Conservation (phyloP, 441 rosid genomes). For the Adansonia madagascariensis region DNA sequence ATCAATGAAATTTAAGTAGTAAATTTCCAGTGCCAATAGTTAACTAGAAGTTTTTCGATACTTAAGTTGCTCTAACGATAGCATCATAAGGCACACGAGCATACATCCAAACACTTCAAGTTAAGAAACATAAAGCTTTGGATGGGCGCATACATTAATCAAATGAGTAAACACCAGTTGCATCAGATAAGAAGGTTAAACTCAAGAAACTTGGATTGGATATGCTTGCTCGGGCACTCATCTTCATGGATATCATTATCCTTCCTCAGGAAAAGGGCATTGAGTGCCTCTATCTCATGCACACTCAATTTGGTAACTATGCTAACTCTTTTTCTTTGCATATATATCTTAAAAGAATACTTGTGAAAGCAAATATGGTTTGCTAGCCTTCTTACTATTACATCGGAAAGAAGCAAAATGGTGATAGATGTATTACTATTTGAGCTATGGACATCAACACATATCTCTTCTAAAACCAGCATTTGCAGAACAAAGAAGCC, state of each 20-base stretch:
- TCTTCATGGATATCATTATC: not conserved
- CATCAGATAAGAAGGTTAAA: too few relatives aligned
- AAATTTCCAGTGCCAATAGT: too few relatives aligned
- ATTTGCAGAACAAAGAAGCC: not conserved
- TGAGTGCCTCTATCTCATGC: not conserved
- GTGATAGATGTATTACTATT: not conserved
- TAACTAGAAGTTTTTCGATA: too few relatives aligned
- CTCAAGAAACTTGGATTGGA: too few relatives aligned
- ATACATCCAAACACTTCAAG: too few relatives aligned
- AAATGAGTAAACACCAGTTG: too few relatives aligned
- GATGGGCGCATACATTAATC: too few relatives aligned
- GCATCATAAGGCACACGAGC: too few relatives aligned
- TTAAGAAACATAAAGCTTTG: too few relatives aligned
- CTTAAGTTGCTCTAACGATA: too few relatives aligned
- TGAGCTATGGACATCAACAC: not conserved
- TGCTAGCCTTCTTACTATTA: not conserved
- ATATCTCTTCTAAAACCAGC: constrained; percentile 3
- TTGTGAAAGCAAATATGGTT: not conserved
- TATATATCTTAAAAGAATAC: not conserved
- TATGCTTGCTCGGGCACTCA: too few relatives aligned
- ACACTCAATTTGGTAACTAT: not conserved
- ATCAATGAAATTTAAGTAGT: too few relatives aligned
- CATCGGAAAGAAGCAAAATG: not conserved
- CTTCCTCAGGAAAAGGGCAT: not conserved
- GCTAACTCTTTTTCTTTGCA: not conserved